Evolutionary conservation across 1,284 basidiomycete genomes (phyloP).

Genomic region (Trametes sp.): DNA sequence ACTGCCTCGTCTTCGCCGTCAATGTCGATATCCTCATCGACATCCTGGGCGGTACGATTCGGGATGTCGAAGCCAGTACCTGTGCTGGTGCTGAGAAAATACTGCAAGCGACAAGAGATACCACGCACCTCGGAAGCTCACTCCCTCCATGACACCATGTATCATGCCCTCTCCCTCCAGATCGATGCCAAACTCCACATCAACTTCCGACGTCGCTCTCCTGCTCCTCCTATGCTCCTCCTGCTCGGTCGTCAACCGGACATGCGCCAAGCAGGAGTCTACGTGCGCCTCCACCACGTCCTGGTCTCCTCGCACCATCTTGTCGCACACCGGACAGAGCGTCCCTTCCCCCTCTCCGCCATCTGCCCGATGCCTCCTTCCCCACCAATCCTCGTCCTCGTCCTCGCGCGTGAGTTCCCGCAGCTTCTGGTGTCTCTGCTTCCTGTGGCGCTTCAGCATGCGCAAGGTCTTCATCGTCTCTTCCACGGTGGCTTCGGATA

Average conservation of each 20-base stretch:
- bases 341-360: constrained; percentile 48
- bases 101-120: constrained; percentile 2
- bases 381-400: constrained; percentile 50
- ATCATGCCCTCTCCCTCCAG: constrained; percentile 38
- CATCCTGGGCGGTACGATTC: constrained; percentile 59
- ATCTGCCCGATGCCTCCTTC: constrained; percentile 38
- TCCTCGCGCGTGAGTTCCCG: constrained; percentile 70
- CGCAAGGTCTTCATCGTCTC: constrained; percentile 62
- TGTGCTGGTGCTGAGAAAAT: constrained; percentile 28
- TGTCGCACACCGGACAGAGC: constrained; percentile 72
- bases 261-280: constrained; percentile 73
- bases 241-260: constrained; percentile 49
- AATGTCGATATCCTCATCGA: constrained; percentile 80
- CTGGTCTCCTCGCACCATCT: constrained; percentile 63
- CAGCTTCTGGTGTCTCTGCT: constrained; percentile 65
- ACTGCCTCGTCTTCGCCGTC: constrained; percentile 75
- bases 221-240: constrained; percentile 44
- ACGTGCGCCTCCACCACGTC: constrained; percentile 81
- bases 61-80: constrained; percentile 74
- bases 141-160: constrained; percentile 44
- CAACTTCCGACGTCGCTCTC: constrained; percentile 42
- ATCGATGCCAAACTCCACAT: constrained; percentile 44
- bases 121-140: constrained; percentile 48
- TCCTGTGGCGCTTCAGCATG: constrained; percentile 67
- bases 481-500: constrained; percentile 46